Percentiles rank a stretch among this genome's conserved stretches.
phyloP scores from a whole-genome alignment of 1,284 basidiomycete species.

The Papiliotrema flavescens region DNA sequence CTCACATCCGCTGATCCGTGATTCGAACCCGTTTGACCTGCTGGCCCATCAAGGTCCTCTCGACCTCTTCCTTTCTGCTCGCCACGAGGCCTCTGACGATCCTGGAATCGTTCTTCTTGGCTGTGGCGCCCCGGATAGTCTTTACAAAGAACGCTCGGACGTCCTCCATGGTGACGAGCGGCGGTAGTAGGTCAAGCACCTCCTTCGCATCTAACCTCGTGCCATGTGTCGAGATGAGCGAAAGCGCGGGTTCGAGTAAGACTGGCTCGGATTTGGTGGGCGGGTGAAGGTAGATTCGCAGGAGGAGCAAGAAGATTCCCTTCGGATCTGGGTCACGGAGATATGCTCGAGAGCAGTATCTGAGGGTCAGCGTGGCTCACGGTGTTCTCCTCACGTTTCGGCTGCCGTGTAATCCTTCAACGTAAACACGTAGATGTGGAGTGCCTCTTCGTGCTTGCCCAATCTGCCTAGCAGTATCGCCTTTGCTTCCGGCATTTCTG shows the following conservation, averaged over 20 bases:
- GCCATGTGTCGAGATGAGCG: constrained; percentile 77
- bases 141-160: constrained; percentile 74
- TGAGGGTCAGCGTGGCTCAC: constrained; percentile 39
- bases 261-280: constrained; percentile 8
- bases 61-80: constrained; percentile 68
- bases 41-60: constrained; percentile 66
- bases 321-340: constrained; percentile 56
- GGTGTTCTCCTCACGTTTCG: constrained; percentile 64
- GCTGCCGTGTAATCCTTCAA: constrained; percentile 78
- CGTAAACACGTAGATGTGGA: constrained; percentile 87
- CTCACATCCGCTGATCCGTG: constrained; percentile 82
- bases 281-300: constrained; percentile 83
- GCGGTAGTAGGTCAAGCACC: constrained; percentile 80
- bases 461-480: constrained; percentile 86
- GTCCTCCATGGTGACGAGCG: constrained; percentile 74
- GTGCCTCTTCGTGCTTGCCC: constrained; percentile 85
- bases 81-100: constrained; percentile 67
- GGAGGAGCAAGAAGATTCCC: constrained; percentile 75
- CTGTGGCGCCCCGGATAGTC: constrained; percentile 60
- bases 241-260: constrained; percentile 72
- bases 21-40: constrained; percentile 83
- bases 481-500: constrained; percentile 79
- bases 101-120: constrained; percentile 59
- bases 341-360: constrained; percentile 82
- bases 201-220: constrained; percentile 73